Evolutionary conservation across 2,329 filamentous ascomycete species (phyloP).

Genomic region (Clonostachys sp.): DNA sequence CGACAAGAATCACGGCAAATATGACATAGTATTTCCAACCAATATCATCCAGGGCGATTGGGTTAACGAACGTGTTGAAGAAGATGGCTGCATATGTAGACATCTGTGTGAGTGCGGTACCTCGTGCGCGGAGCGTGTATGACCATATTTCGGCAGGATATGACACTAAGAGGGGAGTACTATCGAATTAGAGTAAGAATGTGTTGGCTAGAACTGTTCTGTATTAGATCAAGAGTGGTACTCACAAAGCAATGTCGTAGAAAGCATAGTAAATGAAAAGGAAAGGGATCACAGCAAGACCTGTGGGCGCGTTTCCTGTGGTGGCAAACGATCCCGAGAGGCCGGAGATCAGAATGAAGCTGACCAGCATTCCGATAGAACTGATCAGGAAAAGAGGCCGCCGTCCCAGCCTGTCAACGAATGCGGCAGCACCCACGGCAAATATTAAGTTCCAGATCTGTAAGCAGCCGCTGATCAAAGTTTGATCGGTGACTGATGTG

Average conservation of each 20-base stretch:
- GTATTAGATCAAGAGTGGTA: no score
- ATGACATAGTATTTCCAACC: slow-evolving; percentile 11
- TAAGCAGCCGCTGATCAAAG: slow-evolving; percentile 30
- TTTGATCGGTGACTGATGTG: slow-evolving; percentile 22
- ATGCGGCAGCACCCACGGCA: slow-evolving; percentile 27
- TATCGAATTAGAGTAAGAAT: no score
- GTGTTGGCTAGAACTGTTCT: no score
- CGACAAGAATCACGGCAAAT: slow-evolving; percentile 10
- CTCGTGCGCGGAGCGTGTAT: slow-evolving; percentile 27
- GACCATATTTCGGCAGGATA: slow-evolving; percentile 34
- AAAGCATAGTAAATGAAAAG: slow-evolving; percentile 42
- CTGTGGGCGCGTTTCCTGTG: slow-evolving; percentile 20
- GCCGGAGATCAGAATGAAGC: slow-evolving; percentile 30
- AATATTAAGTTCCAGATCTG: slow-evolving; percentile 32
- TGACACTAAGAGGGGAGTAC: slow-evolving; percentile 37
- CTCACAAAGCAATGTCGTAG: slow-evolving; percentile 33
- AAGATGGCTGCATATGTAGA: slow-evolving; percentile 22
- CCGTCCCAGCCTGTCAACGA: slow-evolving; percentile 37
- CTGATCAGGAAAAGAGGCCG: slow-evolving; percentile 38
- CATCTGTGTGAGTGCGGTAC: slow-evolving; percentile 38
- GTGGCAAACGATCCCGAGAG: slow-evolving; percentile 22
- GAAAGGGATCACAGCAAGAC: slow-evolving; percentile 38
- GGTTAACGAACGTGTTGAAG: slow-evolving; percentile 28
- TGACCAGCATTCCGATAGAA: slow-evolving; percentile 25
- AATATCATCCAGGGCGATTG: slow-evolving; percentile 12